A percentile compares a stretch with the other conserved stretches of the same genome.
Conservation (phyloP, 1,284 basidiomycete genomes). For the Puccinia triticina region DNA sequence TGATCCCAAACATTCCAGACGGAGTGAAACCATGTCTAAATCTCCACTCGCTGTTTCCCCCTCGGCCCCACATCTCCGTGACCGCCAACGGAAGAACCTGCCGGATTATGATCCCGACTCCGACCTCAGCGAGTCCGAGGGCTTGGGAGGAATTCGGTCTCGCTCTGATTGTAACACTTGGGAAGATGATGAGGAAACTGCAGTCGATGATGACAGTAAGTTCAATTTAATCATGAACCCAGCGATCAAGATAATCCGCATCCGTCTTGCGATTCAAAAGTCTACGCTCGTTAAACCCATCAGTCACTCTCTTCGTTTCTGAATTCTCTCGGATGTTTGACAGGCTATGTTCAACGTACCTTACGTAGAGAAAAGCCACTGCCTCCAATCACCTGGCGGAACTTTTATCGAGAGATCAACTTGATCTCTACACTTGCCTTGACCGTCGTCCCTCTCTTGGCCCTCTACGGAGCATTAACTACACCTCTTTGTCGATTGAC, state of each 20-base stretch:
- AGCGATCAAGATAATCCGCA: constrained; percentile 70
- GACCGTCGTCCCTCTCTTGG: constrained; percentile 71
- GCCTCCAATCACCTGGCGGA: constrained; percentile 67
- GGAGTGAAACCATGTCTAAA: background rate
- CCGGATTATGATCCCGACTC: constrained; percentile 46
- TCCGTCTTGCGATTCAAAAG: background rate
- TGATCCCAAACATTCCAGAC: background rate
- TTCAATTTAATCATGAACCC: constrained; percentile 54
- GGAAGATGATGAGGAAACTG: constrained; percentile 54
- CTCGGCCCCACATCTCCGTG: constrained; percentile 10
- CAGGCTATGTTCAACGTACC: constrained; percentile 75
- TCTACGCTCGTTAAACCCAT: background rate
- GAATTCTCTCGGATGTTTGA: background rate
- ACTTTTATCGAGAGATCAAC: constrained; percentile 73
- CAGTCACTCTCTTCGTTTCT: background rate
- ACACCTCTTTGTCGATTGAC: constrained; percentile 72
- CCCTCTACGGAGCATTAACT: constrained; percentile 70
- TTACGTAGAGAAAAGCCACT: constrained; percentile 69
- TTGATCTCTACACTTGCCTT: constrained; percentile 75
- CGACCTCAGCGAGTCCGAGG: constrained; percentile 53
- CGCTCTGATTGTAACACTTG: constrained; percentile 29
- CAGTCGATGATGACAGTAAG: constrained; percentile 64
- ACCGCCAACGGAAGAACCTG: constrained; percentile 43
- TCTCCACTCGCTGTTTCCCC: background rate
- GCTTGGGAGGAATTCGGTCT: constrained; percentile 50